Percentiles rank a stretch among this genome's conserved stretches.
Evolutionary conservation across 305 asterid genomes (phyloP).

Genomic region (Solanum hybrid): DNA sequence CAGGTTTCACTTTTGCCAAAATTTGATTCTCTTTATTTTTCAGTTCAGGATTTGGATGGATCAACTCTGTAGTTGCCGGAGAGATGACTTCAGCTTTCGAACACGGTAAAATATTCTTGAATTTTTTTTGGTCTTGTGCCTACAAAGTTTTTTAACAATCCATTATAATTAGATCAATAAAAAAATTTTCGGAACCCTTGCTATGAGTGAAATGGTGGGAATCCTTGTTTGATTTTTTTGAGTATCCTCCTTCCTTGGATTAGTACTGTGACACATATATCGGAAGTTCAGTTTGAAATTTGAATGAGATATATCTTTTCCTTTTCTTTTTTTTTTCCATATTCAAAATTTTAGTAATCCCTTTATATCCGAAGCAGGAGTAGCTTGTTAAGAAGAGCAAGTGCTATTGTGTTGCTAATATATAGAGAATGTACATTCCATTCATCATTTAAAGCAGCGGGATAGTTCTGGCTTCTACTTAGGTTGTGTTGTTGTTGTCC

Average conservation of each 20-base stretch:
- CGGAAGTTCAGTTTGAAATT: neutral
- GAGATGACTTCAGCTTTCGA: neutral
- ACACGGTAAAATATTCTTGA: neutral
- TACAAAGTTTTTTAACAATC: neutral
- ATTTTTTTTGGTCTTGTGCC: neutral
- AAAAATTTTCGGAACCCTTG: neutral
- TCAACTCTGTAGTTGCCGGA: slow-evolving; percentile 1
- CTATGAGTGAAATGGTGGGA: neutral
- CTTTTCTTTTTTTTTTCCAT: neutral
- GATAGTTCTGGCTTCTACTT: neutral
- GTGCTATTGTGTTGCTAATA: neutral
- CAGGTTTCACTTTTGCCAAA: neutral
- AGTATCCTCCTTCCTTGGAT: neutral
- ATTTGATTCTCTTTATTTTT: neutral
- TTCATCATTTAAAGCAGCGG: neutral
- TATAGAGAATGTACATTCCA: neutral
- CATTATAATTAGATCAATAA: neutral
- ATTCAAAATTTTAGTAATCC: neutral
- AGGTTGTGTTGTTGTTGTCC: neutral
- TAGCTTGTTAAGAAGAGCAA: neutral
- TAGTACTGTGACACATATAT: neutral
- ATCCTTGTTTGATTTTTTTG: neutral
- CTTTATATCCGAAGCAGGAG: neutral
- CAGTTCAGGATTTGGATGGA: slow-evolving; percentile 28
- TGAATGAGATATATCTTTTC: neutral